Evolutionary conservation across 2,329 filamentous ascomycete species (phyloP), one percentile per base, ranked within the genome.

Genomic region (Cercospora sp.): DNA sequence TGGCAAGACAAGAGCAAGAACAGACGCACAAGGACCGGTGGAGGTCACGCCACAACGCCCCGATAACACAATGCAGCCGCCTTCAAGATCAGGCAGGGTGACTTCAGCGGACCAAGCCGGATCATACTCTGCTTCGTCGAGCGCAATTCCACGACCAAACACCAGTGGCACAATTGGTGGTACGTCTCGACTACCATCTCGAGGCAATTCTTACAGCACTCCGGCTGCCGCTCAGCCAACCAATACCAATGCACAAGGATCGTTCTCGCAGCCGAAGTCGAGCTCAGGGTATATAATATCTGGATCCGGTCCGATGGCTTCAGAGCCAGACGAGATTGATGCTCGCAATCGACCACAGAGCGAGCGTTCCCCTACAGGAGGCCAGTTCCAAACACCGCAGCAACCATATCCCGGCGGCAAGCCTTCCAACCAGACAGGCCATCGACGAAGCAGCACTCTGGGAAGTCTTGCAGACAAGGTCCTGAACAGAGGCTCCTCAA

Each of bases 161-260:
- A 98, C 94, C 10, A 91, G 92, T 66, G 92, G 91, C 60, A 95
- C 93, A 2, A 88, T 94, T 65, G 84, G 81, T 70, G 85, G 83
- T 69, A 78, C 81, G 64, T 79, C 81, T 77, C 78, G 88, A 69
- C 86, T 95, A 60, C 90, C 91, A 71, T 92, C 90, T 72, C 88
- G 91, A 71, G 86, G 91, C 48, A 85, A 84, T 78, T 90, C 91
- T 67, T 97, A 98, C 79, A 92, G 92, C 72, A 92, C 96, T 79
- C 95, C 94, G 60, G 90, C 90, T 57, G 92, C 93, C 65, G 94
- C 95, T 31, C 89, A 93, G 59, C 90, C 97, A 68, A 93, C 93
- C 60, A 90, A 91, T 73, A 95, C 93, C 63, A 97, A 95, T 79
- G 93, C 87, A 3, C 91, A 97, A 78, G 94, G 93, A 70, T 91